Percentiles rank a stretch among this genome's conserved stretches.
phyloP scores from a whole-genome alignment of 108 stramenopile species.

The Mediolabrus comicus region DNA sequence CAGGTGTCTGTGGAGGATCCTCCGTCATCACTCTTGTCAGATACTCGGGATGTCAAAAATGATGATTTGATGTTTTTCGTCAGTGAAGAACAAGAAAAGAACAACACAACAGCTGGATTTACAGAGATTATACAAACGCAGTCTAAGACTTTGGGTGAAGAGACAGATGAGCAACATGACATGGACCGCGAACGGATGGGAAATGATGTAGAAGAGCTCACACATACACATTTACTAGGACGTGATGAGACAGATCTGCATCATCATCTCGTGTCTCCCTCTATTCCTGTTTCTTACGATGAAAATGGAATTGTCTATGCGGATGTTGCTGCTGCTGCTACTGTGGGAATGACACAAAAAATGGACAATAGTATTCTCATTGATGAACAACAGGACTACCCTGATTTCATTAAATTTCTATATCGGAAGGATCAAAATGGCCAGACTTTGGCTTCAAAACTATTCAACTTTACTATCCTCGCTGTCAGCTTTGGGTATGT shows the following conservation, averaged over 20 bases:
- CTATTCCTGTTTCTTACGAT: conserved; percentile 33
- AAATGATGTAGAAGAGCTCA: not conserved
- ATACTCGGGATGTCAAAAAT: not conserved
- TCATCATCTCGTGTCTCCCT: conserved; percentile 12
- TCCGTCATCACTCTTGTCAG: not conserved
- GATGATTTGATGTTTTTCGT: not conserved
- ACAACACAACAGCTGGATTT: not conserved
- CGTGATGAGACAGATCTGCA: conserved; percentile 8
- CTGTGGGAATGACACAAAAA: not conserved
- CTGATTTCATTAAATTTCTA: conserved; percentile 26
- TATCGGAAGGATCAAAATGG: conserved; percentile 38
- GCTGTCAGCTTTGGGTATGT: conserved; percentile 71
- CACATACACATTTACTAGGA: conserved; percentile 5
- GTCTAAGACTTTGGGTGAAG: not conserved
- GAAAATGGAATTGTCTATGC: conserved; percentile 27
- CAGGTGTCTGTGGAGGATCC: not conserved
- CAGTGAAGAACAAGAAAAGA: not conserved
- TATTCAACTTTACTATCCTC: conserved; percentile 75
- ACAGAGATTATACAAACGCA: not conserved
- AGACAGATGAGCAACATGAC: conserved; percentile 2
- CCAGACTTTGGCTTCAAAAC: conserved; percentile 48
- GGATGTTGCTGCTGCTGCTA: not conserved
- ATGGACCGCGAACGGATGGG: not conserved
- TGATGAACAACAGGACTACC: conserved; percentile 22
- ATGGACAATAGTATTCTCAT: not conserved